Conservation (phyloP, 2,329 filamentous ascomycete species). For the Sporothrix variecibatus region DNA sequence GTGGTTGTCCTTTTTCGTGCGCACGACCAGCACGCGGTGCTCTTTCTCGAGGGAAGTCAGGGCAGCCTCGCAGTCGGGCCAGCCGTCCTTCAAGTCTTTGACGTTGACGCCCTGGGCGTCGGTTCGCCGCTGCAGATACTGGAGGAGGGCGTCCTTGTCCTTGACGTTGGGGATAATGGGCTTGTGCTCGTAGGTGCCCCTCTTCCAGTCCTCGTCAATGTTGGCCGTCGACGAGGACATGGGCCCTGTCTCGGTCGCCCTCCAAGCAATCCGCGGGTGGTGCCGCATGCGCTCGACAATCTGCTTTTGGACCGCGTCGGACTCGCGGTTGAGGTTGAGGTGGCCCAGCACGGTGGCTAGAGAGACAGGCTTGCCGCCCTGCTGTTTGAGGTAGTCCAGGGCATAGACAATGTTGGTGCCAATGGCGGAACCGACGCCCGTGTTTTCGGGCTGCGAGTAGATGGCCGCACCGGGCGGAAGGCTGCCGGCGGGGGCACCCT, state of each 20-base stretch:
- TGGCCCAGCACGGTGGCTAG: constrained; percentile 80
- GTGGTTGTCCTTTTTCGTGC: constrained; percentile 89
- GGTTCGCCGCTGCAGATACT: constrained; percentile 76
- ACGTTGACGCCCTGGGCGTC: constrained; percentile 81
- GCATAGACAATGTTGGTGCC: constrained; percentile 88
- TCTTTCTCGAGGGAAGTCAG: constrained; percentile 76
- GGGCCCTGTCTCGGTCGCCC: constrained; percentile 50
- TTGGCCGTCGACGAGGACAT: constrained; percentile 43
- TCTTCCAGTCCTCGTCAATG: constrained; percentile 49
- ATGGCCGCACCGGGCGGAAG: constrained; percentile 44
- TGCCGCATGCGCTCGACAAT: constrained; percentile 69
- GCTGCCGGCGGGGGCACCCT: constrained; percentile 38
- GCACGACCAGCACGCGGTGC: constrained; percentile 79
- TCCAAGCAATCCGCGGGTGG: constrained; percentile 61
- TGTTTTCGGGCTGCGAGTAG: constrained; percentile 76
- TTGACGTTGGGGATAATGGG: constrained; percentile 80
- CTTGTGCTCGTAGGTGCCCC: constrained; percentile 77
- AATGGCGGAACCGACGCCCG: constrained; percentile 75
- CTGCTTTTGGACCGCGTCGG: constrained; percentile 62
- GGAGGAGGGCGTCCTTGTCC: constrained; percentile 73
- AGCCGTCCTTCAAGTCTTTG: constrained; percentile 93
- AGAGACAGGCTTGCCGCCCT: constrained; percentile 66
- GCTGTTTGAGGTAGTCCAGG: constrained; percentile 76
- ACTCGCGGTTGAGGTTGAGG: constrained; percentile 67
- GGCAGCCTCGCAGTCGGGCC: constrained; percentile 78